Percentiles rank a stretch among this genome's conserved stretches.
These are phyloP conservation scores for Globisporangium radiosum DNA, from an alignment of 352 stramenopile genomes.

Conservation along the genomic window DNA sequence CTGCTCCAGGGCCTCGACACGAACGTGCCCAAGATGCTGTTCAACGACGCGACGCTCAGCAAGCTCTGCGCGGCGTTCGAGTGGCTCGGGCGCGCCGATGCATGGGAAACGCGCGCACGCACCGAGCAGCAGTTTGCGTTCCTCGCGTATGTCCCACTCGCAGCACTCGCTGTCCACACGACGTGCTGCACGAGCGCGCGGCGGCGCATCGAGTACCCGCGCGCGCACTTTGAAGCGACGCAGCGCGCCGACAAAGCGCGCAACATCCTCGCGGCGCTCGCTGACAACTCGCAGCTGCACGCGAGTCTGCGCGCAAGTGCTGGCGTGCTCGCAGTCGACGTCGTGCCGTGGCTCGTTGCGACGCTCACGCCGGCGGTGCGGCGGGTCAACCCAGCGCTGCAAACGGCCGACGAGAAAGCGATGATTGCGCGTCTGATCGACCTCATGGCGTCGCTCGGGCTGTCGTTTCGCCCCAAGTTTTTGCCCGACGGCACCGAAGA, in stretches of 20 bases:
- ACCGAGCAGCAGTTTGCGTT: conserved; percentile 73
- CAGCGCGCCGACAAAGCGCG: conserved; percentile 48
- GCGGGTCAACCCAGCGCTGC: conserved; percentile 45
- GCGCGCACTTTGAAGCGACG: conserved; percentile 45
- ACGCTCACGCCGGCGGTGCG: conserved; percentile 62
- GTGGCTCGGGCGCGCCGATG: conserved; percentile 77
- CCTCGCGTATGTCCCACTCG: conserved; percentile 60
- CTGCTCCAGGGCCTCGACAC: conserved; percentile 86
- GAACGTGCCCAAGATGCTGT: conserved; percentile 84
- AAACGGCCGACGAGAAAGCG: conserved; percentile 57
- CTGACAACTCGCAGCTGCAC: conserved; percentile 55
- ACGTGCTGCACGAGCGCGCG: conserved; percentile 72
- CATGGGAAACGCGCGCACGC: conserved; percentile 51
- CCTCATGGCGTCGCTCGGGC: conserved; percentile 67
- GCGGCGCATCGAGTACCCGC: conserved; percentile 67
- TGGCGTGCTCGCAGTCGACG: conserved; percentile 59
- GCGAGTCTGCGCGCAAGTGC: conserved; percentile 49
- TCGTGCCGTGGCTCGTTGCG: conserved; percentile 67
- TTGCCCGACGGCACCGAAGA: conserved; percentile 63
- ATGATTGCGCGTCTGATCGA: conserved; percentile 65
- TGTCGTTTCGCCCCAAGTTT: conserved; percentile 72
- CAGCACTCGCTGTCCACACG: conserved; percentile 56
- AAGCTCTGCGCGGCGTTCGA: conserved; percentile 78
- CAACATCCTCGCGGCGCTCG: conserved; percentile 64
- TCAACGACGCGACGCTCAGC: conserved; percentile 87